These are phyloP conservation scores for Gaertneriomyces semiglobifer DNA, from an alignment of 192 early-diverging fungal genomes.

Conservation along the genomic window DNA sequence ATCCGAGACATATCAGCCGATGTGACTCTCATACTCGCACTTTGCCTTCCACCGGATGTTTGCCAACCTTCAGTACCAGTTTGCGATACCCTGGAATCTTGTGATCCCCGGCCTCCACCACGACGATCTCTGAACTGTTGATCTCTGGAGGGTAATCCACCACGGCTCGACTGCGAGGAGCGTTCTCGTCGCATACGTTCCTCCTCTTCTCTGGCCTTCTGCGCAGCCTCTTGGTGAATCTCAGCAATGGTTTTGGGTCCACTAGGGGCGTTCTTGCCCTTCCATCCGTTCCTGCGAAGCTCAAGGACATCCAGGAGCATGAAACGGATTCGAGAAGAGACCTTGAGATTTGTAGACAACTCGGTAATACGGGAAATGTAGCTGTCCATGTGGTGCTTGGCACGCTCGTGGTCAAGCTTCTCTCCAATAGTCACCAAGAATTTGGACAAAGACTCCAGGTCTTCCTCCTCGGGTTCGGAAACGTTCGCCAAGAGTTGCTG, in stretches of 20 bases:
- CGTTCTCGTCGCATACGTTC: constrained; percentile 64
- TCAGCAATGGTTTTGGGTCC: constrained; percentile 91
- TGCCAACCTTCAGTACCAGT: constrained; percentile 64
- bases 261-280: constrained; percentile 51
- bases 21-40: constrained; percentile 47
- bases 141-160: constrained; percentile 56
- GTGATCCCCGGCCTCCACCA: constrained; percentile 53
- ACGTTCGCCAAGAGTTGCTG: constrained; percentile 69
- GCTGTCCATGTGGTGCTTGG: constrained; percentile 68
- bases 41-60: constrained; percentile 47
- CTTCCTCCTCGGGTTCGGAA: constrained; percentile 86
- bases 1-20: constrained; percentile 73
- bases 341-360: constrained; percentile 63
- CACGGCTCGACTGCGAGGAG: constrained; percentile 51
- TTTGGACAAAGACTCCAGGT: constrained; percentile 89
- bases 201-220: constrained; percentile 69
- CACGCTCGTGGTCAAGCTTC: constrained; percentile 65
- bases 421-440: constrained; percentile 85
- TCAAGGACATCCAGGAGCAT: constrained; percentile 89
- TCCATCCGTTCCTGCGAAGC: constrained; percentile 76
- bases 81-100: constrained; percentile 43
- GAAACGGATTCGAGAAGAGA: constrained; percentile 88
- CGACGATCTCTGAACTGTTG: constrained; percentile 54
- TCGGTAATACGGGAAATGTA: constrained; percentile 84
- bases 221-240: constrained; percentile 73